phyloP scores from a whole-genome alignment of 2,329 filamentous ascomycete genomes.

The Penicillium paneum region DNA sequence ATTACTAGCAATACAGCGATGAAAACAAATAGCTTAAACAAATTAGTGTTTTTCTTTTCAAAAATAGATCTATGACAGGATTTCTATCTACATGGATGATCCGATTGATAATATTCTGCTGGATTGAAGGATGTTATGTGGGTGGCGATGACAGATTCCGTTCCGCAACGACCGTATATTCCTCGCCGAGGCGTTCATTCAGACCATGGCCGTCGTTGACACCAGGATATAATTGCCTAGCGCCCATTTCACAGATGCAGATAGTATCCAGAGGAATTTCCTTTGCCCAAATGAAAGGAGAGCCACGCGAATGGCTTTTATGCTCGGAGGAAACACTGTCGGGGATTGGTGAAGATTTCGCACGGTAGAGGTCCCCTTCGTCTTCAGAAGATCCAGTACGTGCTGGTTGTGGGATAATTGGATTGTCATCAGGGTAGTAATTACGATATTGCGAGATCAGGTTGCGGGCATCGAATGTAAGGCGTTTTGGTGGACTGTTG shows the following conservation, averaged over 20 bases:
- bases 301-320: not conserved
- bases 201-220: constrained; percentile 33
- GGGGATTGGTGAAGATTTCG: not conserved
- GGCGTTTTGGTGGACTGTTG: constrained; percentile 32
- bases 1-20: constrained; percentile 2
- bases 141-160: constrained; percentile 9
- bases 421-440: constrained; percentile 32
- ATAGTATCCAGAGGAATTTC: constrained; percentile 66
- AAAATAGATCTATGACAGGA: not conserved
- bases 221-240: constrained; percentile 58
- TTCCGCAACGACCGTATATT: constrained; percentile 51
- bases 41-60: not conserved
- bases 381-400: not conserved
- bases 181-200: constrained; percentile 48
- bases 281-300: constrained; percentile 66
- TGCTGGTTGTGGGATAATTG: constrained; percentile 16
- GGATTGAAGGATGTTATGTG: not conserved
- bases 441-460: constrained; percentile 34
- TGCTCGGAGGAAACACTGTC: not conserved
- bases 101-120: not conserved
- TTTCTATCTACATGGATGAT: not conserved
- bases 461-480: constrained; percentile 46
- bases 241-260: constrained; percentile 84
- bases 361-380: not conserved
- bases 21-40: not conserved